These are phyloP conservation scores for Dendrobium officinale DNA, from an alignment of 106 monocot genomes.

Conservation along the genomic window DNA sequence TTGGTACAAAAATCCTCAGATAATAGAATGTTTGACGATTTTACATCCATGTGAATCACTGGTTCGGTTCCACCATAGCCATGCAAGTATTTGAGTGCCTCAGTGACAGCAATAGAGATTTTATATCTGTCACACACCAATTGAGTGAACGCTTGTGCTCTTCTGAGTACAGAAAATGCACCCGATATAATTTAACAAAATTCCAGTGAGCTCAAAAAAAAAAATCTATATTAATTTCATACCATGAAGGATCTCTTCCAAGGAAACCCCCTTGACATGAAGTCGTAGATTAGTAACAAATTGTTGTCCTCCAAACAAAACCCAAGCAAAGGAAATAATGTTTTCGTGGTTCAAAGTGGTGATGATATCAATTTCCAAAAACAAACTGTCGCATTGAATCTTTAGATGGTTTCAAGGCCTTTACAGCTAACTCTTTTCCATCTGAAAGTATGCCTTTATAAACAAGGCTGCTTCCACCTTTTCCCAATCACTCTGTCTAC, in stretches of 20 bases:
- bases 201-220: not conserved
- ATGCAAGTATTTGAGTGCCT: constrained; percentile 78
- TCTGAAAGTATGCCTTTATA: constrained; percentile 55
- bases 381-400: constrained; percentile 54
- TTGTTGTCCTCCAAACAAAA: constrained; percentile 64
- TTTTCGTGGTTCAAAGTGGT: constrained; percentile 61
- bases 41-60: constrained; percentile 87
- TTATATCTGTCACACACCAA: constrained; percentile 70
- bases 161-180: constrained; percentile 12
- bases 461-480: constrained; percentile 75
- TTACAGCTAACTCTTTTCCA: constrained; percentile 67
- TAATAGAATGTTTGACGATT: constrained; percentile 87
- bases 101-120: constrained; percentile 53
- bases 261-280: constrained; percentile 51
- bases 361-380: constrained; percentile 59
- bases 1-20: constrained; percentile 61
- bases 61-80: constrained; percentile 15
- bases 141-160: constrained; percentile 26
- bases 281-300: constrained; percentile 66
- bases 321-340: constrained; percentile 57
- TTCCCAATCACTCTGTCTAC: constrained; percentile 58
- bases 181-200: not conserved
- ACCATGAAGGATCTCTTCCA: constrained; percentile 77
- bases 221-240: not conserved
- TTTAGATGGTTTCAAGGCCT: constrained; percentile 58